Conservation (phyloP, 129 eudicot species). For the Sambucus nigra region DNA sequence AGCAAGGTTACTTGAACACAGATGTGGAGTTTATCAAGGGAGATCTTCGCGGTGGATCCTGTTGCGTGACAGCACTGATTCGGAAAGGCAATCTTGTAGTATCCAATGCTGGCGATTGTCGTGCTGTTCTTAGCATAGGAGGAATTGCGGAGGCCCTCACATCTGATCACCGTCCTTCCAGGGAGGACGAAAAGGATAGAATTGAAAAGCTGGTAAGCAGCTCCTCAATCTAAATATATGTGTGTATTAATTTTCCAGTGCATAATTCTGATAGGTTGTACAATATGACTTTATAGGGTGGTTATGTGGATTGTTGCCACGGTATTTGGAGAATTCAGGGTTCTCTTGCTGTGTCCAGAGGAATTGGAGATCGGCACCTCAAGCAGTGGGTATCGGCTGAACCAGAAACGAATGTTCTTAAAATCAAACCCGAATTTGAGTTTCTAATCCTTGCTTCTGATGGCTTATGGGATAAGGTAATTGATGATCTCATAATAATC, state of each 20-base stretch:
- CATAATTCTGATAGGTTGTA: conserved; percentile 2
- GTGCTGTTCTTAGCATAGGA: conserved; percentile 61
- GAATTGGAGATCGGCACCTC: conserved; percentile 69
- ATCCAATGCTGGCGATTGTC: conserved; percentile 92
- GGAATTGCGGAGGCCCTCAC: conserved; percentile 82
- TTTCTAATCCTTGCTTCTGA: conserved; percentile 93
- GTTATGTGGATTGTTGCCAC: conserved; percentile 61
- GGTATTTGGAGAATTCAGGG: conserved; percentile 84
- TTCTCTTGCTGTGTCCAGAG: conserved; percentile 86
- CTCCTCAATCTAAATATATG: too few relatives aligned
- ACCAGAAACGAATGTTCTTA: conserved; percentile 59
- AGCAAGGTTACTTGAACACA: conserved; percentile 52
- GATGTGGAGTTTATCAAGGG: conserved; percentile 57
- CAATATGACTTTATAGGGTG: conserved; percentile 39
- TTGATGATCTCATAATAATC: too few relatives aligned
- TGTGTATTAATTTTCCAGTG: too few relatives aligned
- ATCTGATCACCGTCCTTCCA: conserved; percentile 73
- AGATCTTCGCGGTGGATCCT: conserved; percentile 71
- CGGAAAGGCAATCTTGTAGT: conserved; percentile 55
- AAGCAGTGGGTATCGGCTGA: conserved; percentile 88
- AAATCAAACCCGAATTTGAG: conserved; percentile 47
- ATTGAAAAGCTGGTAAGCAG: conserved; percentile 49
- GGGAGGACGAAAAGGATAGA: conserved; percentile 56
- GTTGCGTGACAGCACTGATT: conserved; percentile 77
- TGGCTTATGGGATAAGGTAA: conserved; percentile 92